A percentile compares a stretch with the other conserved stretches of the same genome.
phyloP scores from a whole-genome alignment of 257 asterid genomes.

The Plantago ovata region DNA sequence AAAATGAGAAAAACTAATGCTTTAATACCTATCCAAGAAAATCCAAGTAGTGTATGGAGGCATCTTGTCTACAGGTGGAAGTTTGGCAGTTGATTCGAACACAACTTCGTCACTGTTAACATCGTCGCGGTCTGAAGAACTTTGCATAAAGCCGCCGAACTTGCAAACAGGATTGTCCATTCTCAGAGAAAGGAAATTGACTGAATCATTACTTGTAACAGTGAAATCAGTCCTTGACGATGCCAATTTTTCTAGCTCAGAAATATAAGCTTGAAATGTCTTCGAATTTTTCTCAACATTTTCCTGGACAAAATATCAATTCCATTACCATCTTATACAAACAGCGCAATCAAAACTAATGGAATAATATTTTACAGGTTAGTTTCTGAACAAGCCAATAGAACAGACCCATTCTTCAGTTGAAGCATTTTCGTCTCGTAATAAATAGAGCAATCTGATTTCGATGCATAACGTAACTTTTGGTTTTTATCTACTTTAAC shows the following conservation, averaged over 20 bases:
- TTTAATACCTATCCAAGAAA: slow-evolving; percentile 65
- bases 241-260: slow-evolving; percentile 43
- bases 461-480: slow-evolving; percentile 4
- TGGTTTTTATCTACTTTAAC: not conserved
- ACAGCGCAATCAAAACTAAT: slow-evolving; percentile 12
- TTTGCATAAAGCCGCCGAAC: slow-evolving; percentile 45
- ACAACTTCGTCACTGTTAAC: slow-evolving; percentile 55
- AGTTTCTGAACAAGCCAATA: not conserved
- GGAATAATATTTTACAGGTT: not conserved
- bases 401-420: slow-evolving; percentile 5
- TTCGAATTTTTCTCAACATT: slow-evolving; percentile 50
- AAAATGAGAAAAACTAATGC: slow-evolving; percentile 3
- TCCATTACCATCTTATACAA: slow-evolving; percentile 18
- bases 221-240: slow-evolving; percentile 46
- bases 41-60: slow-evolving; percentile 95
- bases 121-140: slow-evolving; percentile 56
- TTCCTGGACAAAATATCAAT: slow-evolving; percentile 37
- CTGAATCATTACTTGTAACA: slow-evolving; percentile 30
- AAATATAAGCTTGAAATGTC: slow-evolving; percentile 42
- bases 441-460: not conserved
- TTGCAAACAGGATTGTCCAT: slow-evolving; percentile 57
- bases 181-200: slow-evolving; percentile 57
- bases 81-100: slow-evolving; percentile 50
- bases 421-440: not conserved
- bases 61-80: slow-evolving; percentile 63